phyloP scores from a whole-genome alignment of 108 stramenopile genomes.

The Seminavis robusta region DNA sequence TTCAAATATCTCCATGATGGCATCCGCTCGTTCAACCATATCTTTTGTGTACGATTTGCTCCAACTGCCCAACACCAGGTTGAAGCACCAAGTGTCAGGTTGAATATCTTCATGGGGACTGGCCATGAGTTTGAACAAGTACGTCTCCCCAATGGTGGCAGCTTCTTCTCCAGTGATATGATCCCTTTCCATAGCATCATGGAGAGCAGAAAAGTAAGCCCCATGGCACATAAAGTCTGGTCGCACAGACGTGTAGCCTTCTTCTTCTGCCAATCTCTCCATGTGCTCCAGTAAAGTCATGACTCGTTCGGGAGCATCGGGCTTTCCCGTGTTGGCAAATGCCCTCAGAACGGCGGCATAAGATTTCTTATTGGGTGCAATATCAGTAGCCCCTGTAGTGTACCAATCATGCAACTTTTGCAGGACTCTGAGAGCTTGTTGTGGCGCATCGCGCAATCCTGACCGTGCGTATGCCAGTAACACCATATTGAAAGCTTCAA shows the following conservation, averaged over 20 bases:
- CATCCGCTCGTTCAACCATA: conserved; percentile 13
- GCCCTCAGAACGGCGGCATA: conserved; percentile 6
- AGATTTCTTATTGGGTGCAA: conserved; percentile 1
- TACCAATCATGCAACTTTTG: conserved; percentile 11
- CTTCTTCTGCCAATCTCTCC: conserved; percentile 12
- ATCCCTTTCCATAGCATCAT: neutral
- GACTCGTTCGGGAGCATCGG: conserved; percentile 8
- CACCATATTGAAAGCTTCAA: conserved; percentile 30
- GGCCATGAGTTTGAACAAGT: conserved; percentile 11
- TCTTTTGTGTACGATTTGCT: conserved; percentile 10
- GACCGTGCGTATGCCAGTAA: conserved; percentile 10
- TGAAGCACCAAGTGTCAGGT: conserved; percentile 13
- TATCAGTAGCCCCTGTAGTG: neutral
- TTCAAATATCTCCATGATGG: conserved; percentile 2
- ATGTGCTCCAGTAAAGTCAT: conserved; percentile 17
- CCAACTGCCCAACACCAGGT: conserved; percentile 20
- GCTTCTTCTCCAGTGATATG: neutral
- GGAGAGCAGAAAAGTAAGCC: conserved; percentile 14
- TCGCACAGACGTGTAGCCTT: conserved; percentile 15
- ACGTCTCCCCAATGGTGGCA: conserved; percentile 12
- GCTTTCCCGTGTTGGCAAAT: conserved; percentile 6
- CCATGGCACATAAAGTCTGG: conserved; percentile 18
- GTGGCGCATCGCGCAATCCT: conserved; percentile 10
- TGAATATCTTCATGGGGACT: conserved; percentile 1
- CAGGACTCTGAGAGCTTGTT: conserved; percentile 13